Conservation (phyloP, 75 land plant species). For the Chamaecyparis obtusa region DNA sequence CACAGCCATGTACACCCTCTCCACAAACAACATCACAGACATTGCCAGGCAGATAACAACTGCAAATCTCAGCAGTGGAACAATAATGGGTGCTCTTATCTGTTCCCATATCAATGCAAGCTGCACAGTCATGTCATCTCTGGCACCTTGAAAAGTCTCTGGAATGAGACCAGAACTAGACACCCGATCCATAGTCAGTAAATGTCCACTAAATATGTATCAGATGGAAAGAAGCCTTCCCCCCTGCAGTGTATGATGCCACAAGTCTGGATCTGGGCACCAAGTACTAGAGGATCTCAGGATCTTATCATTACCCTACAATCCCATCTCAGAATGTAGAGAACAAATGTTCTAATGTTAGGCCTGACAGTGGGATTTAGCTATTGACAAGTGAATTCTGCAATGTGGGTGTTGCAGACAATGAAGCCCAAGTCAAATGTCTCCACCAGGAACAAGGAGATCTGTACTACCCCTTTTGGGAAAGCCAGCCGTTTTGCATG, state of each 20-base stretch:
- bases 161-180: constrained; percentile 6
- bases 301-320: constrained; percentile 2
- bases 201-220: background rate
- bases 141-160: constrained; percentile 2
- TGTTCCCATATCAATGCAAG: constrained; percentile 12
- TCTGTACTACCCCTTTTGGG: background rate
- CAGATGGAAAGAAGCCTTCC: background rate
- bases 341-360: background rate
- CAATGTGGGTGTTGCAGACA: constrained; percentile 4
- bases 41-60: constrained; percentile 45
- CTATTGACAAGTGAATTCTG: constrained; percentile 1
- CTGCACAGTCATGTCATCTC: constrained; percentile 11
- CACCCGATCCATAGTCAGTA: constrained; percentile 2
- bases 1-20: constrained; percentile 62
- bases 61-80: constrained; percentile 44
- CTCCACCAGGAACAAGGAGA: background rate
- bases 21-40: constrained; percentile 73
- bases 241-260: background rate
- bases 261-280: background rate
- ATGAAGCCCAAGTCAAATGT: constrained; percentile 1
- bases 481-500: constrained; percentile 22
- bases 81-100: constrained; percentile 43
- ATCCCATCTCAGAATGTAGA: background rate
- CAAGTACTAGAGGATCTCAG: background rate
- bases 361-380: background rate